Conservation (phyloP, 176 grass and related monocot species). For the Thinopyrum elongatum region DNA sequence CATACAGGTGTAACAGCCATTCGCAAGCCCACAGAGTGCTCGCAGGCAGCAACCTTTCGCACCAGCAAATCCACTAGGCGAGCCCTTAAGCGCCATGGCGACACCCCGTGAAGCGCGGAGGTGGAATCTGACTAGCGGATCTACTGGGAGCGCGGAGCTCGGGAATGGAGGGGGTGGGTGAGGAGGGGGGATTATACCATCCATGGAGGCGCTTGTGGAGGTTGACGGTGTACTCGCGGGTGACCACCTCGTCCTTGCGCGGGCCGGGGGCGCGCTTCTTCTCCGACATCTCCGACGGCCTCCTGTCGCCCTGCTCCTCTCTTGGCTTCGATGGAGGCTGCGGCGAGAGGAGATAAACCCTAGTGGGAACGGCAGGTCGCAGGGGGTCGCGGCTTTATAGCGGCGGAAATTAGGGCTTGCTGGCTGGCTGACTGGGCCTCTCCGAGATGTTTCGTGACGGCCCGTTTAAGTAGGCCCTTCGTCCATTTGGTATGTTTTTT, state of each 20-base stretch:
- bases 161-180: neutral
- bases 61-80: neutral
- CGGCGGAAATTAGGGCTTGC: constrained; percentile 10
- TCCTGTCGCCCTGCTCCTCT: constrained; percentile 5
- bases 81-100: too few species aligned
- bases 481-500: neutral
- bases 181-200: constrained; percentile 36
- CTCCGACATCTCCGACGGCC: constrained; percentile 51
- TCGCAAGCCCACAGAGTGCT: constrained; percentile 57
- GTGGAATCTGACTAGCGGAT: neutral
- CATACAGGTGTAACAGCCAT: constrained; percentile 36
- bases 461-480: neutral
- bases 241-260: constrained; percentile 74
- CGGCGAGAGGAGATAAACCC: constrained; percentile 50
- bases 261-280: constrained; percentile 43
- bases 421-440: neutral
- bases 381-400: constrained; percentile 26
- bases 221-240: constrained; percentile 68
- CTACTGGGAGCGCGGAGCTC: neutral
- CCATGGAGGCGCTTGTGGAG: constrained; percentile 77
- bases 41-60: constrained; percentile 42
- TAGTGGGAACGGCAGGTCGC: neutral
- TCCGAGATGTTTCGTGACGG: neutral
- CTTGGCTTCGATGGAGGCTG: constrained; percentile 10
- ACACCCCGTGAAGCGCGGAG: neutral